phyloP scores from a whole-genome alignment of 2,329 filamentous ascomycete species.

The Aspergillus sp. region DNA sequence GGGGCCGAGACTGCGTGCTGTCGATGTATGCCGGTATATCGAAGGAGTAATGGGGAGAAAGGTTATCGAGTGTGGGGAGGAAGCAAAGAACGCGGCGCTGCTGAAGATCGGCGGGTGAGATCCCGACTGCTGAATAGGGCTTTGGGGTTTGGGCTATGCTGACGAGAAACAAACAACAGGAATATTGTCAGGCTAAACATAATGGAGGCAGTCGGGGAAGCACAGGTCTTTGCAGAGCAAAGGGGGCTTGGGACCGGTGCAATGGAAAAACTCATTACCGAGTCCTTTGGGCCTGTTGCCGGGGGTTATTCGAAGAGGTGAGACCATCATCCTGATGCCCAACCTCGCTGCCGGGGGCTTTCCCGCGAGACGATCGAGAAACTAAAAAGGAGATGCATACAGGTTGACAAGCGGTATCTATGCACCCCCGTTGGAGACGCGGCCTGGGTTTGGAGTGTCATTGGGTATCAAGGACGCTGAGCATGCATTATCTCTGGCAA shows the following conservation, averaged over 20 bases:
- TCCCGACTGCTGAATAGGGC: not conserved
- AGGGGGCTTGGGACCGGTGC: slow-evolving; percentile 43
- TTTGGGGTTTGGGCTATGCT: too few relatives aligned
- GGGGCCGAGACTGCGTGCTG: slow-evolving; percentile 32
- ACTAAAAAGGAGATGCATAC: not conserved
- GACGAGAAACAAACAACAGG: slow-evolving; percentile 13
- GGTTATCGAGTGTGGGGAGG: slow-evolving; percentile 44
- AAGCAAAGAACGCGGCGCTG: slow-evolving; percentile 41
- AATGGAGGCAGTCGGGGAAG: slow-evolving; percentile 48
- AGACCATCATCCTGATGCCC: too few relatives aligned
- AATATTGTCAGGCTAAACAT: slow-evolving; percentile 46
- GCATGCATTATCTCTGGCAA: slow-evolving; percentile 34
- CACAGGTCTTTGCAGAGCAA: slow-evolving; percentile 48
- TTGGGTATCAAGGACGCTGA: slow-evolving; percentile 39
- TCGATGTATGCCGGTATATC: slow-evolving; percentile 39
- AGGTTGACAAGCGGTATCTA: slow-evolving; percentile 47
- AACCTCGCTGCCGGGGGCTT: not conserved
- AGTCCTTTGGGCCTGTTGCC: slow-evolving; percentile 45
- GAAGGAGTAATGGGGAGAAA: slow-evolving; percentile 45
- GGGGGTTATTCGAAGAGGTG: slow-evolving; percentile 45
- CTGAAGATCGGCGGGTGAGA: slow-evolving; percentile 47
- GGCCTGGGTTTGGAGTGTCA: slow-evolving; percentile 38
- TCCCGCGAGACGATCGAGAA: not conserved
- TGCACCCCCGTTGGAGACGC: slow-evolving; percentile 35
- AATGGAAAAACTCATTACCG: slow-evolving; percentile 44